These are phyloP conservation scores for Paecilomyces variotii DNA, from an alignment of 2,329 filamentous ascomycete genomes.

Conservation along the genomic window DNA sequence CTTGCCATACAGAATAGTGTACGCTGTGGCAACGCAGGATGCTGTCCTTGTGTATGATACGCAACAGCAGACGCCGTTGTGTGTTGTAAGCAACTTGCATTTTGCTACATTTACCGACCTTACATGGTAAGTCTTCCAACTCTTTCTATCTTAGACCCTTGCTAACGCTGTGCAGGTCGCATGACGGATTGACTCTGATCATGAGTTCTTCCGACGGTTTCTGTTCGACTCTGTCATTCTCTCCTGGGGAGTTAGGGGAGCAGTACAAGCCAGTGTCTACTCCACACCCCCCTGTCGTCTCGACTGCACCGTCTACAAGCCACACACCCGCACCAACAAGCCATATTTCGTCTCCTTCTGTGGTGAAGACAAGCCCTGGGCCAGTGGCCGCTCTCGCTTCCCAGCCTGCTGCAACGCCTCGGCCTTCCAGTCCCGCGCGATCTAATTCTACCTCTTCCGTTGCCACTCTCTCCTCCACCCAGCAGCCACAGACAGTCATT, in stretches of 20 bases:
- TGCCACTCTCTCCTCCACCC: conserved; percentile 47
- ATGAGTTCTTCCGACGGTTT: conserved; percentile 99
- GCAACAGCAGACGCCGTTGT: conserved; percentile 88
- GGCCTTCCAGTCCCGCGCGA: conserved; percentile 69
- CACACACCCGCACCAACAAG: conserved; percentile 65
- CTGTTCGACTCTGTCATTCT: conserved; percentile 84
- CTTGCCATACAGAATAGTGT: conserved; percentile 86
- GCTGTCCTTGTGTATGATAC: conserved; percentile 93
- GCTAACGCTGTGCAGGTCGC: conserved; percentile 50
- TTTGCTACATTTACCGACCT: conserved; percentile 96
- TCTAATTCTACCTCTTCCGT: conserved; percentile 82
- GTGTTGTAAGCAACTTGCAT: conserved; percentile 92
- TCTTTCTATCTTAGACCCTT: conserved; percentile 1
- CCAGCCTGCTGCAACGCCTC: conserved; percentile 45
- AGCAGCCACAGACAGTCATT: conserved; percentile 43
- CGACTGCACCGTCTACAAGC: conserved; percentile 48
- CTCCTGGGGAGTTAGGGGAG: conserved; percentile 74
- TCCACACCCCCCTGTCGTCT: conserved; percentile 25
- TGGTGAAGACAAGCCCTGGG: conserved; percentile 47
- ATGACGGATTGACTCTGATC: conserved; percentile 68
- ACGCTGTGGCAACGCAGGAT: conserved; percentile 94
- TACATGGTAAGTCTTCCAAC: conserved; percentile 61
- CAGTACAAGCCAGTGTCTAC: conserved; percentile 50
- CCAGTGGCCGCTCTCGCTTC: conserved; percentile 50
- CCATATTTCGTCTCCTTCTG: conserved; percentile 50